Conservation (phyloP, 2,329 filamentous ascomycete genomes). For the Talaromyces piceae region DNA sequence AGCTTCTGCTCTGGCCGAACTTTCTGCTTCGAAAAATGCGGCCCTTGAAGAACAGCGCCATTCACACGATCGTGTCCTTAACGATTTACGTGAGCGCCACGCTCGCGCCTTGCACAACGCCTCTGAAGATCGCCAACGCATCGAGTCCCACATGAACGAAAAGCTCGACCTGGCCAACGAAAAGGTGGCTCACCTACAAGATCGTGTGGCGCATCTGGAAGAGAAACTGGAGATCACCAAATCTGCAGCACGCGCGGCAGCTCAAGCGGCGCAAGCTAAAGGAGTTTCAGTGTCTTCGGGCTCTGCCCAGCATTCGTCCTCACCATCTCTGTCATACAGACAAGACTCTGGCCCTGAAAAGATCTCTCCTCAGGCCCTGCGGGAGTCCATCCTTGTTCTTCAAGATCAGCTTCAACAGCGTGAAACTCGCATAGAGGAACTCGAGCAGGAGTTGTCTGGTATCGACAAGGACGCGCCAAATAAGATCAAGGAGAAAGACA, state of each 20-base stretch:
- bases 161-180: slow-evolving; percentile 74
- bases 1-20: slow-evolving; percentile 50
- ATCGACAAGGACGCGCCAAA: slow-evolving; percentile 68
- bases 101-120: slow-evolving; percentile 65
- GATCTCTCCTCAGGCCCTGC: slow-evolving; percentile 87
- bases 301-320: slow-evolving; percentile 35
- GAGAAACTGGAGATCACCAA: slow-evolving; percentile 88
- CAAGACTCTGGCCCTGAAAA: slow-evolving; percentile 59
- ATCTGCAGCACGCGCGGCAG: slow-evolving; percentile 76
- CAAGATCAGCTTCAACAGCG: slow-evolving; percentile 96
- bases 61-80: slow-evolving; percentile 63
- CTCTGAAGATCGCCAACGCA: slow-evolving; percentile 71
- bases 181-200: slow-evolving; percentile 77
- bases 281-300: slow-evolving; percentile 31
- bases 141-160: slow-evolving; percentile 72
- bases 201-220: slow-evolving; percentile 75
- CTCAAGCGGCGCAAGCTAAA: slow-evolving; percentile 61
- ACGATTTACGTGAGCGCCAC: slow-evolving; percentile 69
- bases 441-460: slow-evolving; percentile 63
- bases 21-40: slow-evolving; percentile 45
- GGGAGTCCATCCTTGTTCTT: slow-evolving; percentile 91
- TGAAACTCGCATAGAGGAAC: slow-evolving; percentile 78
- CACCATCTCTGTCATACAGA: slow-evolving; percentile 41
- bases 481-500: slow-evolving; percentile 85
- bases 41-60: slow-evolving; percentile 53